A percentile compares a stretch with the other conserved stretches of the same genome.
Conservation (phyloP, 257 asterid genomes). For the Cynanchum wilfordii region DNA sequence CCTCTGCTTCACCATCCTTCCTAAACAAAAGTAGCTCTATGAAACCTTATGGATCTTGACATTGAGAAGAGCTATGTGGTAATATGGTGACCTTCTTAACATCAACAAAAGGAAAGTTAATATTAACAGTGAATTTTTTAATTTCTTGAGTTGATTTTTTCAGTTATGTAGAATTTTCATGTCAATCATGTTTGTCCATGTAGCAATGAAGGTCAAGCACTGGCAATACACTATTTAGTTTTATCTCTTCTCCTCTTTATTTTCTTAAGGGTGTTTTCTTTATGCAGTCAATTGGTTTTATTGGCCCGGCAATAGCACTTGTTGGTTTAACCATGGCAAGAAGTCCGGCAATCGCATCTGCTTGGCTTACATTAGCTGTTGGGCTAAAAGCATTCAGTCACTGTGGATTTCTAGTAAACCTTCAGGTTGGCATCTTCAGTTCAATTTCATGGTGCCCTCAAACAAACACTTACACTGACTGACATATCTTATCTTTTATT, state of each 20-base stretch:
- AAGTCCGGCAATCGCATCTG: conserved; percentile 77
- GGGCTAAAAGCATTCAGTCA: conserved; percentile 95
- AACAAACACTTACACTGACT: conserved; percentile 13
- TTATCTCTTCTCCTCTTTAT: too few relatives aligned
- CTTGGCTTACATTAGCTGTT: conserved; percentile 93
- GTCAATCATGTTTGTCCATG: not conserved
- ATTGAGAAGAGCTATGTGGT: not conserved
- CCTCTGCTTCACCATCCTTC: not conserved
- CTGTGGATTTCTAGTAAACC: conserved; percentile 93
- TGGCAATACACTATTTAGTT: not conserved
- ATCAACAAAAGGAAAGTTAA: not conserved
- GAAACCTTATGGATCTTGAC: not conserved
- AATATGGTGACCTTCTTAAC: not conserved
- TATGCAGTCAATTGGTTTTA: conserved; percentile 79
- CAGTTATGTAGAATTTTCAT: not conserved
- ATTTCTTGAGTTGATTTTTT: not conserved
- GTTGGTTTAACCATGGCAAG: conserved; percentile 69
- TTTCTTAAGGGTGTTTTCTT: not conserved
- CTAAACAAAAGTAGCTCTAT: not conserved
- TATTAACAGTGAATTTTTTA: not conserved
- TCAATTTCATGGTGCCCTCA: conserved; percentile 17
- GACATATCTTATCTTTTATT: conserved; percentile 1
- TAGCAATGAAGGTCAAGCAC: not conserved
- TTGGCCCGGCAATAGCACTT: conserved; percentile 80
- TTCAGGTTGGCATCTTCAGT: conserved; percentile 59